Evolutionary conservation across 306 rosid species (phyloP).

Genomic region (Rosa chinensis): DNA sequence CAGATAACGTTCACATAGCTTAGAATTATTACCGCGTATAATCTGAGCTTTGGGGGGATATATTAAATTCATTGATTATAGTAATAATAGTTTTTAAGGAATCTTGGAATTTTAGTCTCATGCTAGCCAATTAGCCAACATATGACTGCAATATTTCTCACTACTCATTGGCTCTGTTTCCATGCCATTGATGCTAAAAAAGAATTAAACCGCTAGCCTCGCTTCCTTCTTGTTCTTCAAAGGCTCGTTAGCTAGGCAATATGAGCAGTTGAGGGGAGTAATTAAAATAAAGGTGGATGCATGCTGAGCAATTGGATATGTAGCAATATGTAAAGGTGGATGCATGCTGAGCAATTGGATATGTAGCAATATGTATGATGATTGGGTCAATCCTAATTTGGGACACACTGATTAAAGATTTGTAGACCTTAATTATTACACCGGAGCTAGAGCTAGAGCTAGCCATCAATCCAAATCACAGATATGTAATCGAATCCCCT

Average conservation of each 20-base stretch:
- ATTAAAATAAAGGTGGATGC: not conserved
- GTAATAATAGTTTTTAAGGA: constrained; percentile 25
- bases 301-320: no score
- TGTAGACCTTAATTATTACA: constrained; percentile 46
- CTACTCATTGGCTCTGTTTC: constrained; percentile 1
- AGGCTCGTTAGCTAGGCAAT: not conserved
- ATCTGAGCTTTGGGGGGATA: not conserved
- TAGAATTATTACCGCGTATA: not conserved
- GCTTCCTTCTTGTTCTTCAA: not conserved
- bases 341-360: not conserved
- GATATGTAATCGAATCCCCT: constrained; percentile 17
- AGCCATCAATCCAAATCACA: constrained; percentile 31
- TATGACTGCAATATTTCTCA: not conserved
- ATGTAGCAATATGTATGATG: constrained; percentile 24
- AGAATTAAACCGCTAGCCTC: not conserved
- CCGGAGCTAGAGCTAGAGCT: not conserved
- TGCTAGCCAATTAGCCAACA: not conserved
- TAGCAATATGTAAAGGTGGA: not conserved
- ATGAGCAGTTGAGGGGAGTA: not conserved
- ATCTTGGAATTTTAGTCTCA: constrained; percentile 29
- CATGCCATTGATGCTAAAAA: not conserved
- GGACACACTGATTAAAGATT: constrained; percentile 38
- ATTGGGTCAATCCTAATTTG: constrained; percentile 56
- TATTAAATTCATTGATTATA: not conserved
- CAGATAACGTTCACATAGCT: constrained; percentile 7